Percentiles rank a stretch among this genome's conserved stretches.
Conservation (phyloP, 2,329 filamentous ascomycete species). For the Penicillium sp. region DNA sequence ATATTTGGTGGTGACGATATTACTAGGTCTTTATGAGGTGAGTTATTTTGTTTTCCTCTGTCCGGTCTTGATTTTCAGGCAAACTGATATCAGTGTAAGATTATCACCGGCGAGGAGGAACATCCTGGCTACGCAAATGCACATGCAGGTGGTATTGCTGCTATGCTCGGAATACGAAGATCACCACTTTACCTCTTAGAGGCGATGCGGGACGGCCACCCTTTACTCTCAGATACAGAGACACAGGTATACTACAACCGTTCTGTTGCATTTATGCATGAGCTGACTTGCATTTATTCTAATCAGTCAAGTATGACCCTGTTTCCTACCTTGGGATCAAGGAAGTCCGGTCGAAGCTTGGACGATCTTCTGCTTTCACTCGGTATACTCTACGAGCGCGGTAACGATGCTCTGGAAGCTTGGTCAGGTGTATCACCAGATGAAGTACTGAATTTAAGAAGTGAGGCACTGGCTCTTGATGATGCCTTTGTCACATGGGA, state of each 20-base stretch:
- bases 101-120: not conserved
- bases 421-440: not conserved
- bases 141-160: constrained; percentile 3
- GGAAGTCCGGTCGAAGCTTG: not conserved
- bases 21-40: constrained; percentile 12
- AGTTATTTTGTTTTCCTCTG: not conserved
- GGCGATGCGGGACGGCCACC: not conserved
- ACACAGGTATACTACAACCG: not conserved
- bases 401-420: not conserved
- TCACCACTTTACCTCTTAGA: not conserved
- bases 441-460: not conserved
- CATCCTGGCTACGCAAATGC: not conserved
- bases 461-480: not conserved
- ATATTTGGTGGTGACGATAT: constrained; percentile 3
- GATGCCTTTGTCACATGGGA: not conserved
- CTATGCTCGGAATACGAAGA: constrained; percentile 1
- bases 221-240: not conserved
- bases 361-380: constrained; percentile 5
- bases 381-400: not conserved
- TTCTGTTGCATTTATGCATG: not conserved
- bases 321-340: not conserved
- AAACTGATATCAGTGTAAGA: not conserved
- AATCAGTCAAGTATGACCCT: not conserved
- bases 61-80: not conserved
- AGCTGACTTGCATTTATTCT: not conserved